phyloP scores from a whole-genome alignment of 768 basidiomycete genomes.

The Kwoniella dejecticola region DNA sequence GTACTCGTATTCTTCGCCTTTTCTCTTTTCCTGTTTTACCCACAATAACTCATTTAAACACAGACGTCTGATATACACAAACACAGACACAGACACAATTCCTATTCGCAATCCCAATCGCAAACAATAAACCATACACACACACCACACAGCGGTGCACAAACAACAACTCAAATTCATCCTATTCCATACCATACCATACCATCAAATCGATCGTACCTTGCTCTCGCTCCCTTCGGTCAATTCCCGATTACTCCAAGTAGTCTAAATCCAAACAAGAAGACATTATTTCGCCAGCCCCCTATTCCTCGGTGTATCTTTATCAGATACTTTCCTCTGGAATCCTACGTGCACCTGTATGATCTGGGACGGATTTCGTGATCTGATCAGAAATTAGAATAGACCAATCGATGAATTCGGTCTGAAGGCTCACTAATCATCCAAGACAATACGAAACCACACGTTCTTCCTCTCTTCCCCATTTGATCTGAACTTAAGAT shows the following conservation, averaged over 20 bases:
- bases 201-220: neutral
- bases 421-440: too few species aligned
- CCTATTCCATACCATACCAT: neutral
- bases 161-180: neutral
- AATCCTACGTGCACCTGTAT: neutral
- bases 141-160: neutral
- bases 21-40: neutral
- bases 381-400: neutral
- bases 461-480: neutral
- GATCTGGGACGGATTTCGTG: neutral
- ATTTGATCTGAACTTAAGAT: neutral
- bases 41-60: neutral
- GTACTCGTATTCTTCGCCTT: neutral
- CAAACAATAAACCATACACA: slow-evolving; percentile 10
- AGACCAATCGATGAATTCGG: slow-evolving; percentile 2
- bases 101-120: neutral
- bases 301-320: neutral
- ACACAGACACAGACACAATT: too few species aligned
- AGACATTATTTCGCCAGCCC: slow-evolving; percentile 11
- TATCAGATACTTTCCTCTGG: slow-evolving; percentile 1
- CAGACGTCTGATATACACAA: slow-evolving; percentile 10
- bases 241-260: slow-evolving; percentile 3
- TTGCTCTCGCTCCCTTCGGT: neutral
- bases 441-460: slow-evolving; percentile 8
- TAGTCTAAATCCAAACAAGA: slow-evolving; percentile 1